Percentiles rank a stretch among this genome's conserved stretches.
phyloP scores from a whole-genome alignment of 805 yeast species.

The Torulaspora maleeae region DNA sequence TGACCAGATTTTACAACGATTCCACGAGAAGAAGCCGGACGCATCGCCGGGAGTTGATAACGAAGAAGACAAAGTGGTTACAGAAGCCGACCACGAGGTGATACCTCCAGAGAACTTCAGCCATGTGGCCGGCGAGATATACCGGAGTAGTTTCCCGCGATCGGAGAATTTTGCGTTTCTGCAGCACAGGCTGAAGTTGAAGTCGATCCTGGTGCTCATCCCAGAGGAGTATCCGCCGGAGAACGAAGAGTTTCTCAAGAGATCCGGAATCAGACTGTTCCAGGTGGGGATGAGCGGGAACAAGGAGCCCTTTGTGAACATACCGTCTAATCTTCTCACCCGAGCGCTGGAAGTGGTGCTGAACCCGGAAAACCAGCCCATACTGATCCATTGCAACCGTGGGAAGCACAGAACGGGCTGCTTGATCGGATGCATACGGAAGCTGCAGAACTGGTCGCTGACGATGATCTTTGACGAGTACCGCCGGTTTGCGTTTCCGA shows the following conservation, averaged over 20 bases:
- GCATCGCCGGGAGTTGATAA: neutral
- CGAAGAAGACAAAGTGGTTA: conserved; percentile 5
- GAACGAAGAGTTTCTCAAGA: conserved; percentile 57
- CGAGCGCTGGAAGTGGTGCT: conserved; percentile 76
- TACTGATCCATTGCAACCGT: conserved; percentile 89
- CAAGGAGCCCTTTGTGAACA: conserved; percentile 88
- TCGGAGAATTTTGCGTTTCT: conserved; percentile 75
- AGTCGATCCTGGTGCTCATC: conserved; percentile 74
- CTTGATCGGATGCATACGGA: conserved; percentile 83
- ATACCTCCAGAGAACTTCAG: conserved; percentile 88
- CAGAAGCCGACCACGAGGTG: conserved; percentile 28
- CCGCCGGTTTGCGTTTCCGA: conserved; percentile 89
- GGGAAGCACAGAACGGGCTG: conserved; percentile 98
- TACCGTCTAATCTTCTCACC: conserved; percentile 61
- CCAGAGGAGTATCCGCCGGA: conserved; percentile 89
- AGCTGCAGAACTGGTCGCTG: conserved; percentile 87
- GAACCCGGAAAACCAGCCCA: conserved; percentile 85
- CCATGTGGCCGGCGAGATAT: conserved; percentile 70
- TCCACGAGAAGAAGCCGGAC: conserved; percentile 10
- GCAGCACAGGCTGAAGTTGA: conserved; percentile 50
- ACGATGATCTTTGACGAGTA: conserved; percentile 95
- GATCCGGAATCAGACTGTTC: conserved; percentile 61
- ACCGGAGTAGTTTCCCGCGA: conserved; percentile 86
- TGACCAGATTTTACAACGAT: conserved; percentile 15
- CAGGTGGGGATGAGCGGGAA: conserved; percentile 95